Evolutionary conservation across 768 basidiomycete species (phyloP), one percentile per base, ranked within the genome.

Genomic region (Lactarius hatsudake): DNA sequence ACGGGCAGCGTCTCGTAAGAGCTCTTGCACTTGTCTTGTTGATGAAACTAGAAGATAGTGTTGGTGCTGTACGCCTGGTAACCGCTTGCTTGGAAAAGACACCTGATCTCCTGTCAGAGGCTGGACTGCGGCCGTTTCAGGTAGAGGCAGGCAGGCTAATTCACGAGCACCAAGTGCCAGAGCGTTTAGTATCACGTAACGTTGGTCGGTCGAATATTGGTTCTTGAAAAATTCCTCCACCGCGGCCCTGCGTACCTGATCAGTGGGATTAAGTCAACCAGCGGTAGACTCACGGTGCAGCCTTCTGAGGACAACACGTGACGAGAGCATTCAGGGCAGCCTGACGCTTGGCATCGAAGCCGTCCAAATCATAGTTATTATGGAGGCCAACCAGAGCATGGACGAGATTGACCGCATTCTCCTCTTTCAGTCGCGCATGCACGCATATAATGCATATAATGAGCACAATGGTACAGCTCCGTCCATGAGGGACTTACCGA

Each of bases 211-310:
- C 0, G 97, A 96, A 76, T 96, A 97, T 70, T 96, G 93, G 58
- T 90, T 91, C 71, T 88, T 88, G 80, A 98, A 99, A 77, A 94
- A 96, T 73, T 97, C 93, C 74, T 96, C 94, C 61, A 93, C 87
- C 12, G 98, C 80, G 40, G 86, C 83, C 3, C 96, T 97, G 73
- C 12, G 42, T 28, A 61, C 55, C 20, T 13, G 5, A 40, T 64
- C 26, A 65, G 58, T 58, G 48, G 45, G 42, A 54, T 32, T 23
- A 59, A 18, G 26, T 10, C 28, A 30, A 36, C 4, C 48, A 7
- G 43, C 15, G 23, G 48, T 59, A 42, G 65, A 84, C 94, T 73
- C 74, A 98, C 96, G 88, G 90, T 0, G 94, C 88, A 51, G 90
- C 87, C 63, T 86, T 87, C 32, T 79, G 79, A 2, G 97, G 97